A percentile compares a stretch with the other conserved stretches of the same genome.
Evolutionary conservation across 108 stramenopile genomes (phyloP).

Genomic region (Skeletonema tropicum): DNA sequence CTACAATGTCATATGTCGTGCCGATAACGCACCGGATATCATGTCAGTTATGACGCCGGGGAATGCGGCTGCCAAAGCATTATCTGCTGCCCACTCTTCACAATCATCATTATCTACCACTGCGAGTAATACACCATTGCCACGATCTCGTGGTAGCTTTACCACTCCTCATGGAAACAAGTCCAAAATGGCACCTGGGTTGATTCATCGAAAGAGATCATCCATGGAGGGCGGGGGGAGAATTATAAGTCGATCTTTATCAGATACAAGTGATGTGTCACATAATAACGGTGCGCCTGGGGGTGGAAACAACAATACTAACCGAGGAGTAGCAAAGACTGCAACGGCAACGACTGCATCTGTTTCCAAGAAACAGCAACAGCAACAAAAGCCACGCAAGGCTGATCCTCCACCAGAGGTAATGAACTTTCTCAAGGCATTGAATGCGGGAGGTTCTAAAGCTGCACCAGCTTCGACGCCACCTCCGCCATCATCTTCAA

Average conservation of each 20-base stretch:
- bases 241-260: neutral
- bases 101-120: neutral
- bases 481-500: neutral
- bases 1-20: conserved; percentile 7
- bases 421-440: conserved; percentile 30
- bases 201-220: neutral
- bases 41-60: neutral
- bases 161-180: neutral
- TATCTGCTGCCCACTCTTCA: neutral
- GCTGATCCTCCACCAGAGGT: conserved; percentile 32
- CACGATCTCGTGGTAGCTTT: neutral
- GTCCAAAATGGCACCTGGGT: neutral
- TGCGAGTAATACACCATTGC: neutral
- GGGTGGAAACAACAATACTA: neutral
- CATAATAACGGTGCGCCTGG: neutral
- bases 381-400: neutral
- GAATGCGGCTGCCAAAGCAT: neutral
- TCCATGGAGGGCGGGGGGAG: neutral
- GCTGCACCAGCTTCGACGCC: conserved; percentile 10
- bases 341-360: neutral
- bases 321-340: neutral
- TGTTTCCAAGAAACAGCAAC: neutral
- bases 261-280: neutral
- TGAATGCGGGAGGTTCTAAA: conserved; percentile 11
- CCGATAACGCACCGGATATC: neutral